Evolutionary conservation across 1,284 basidiomycete species (phyloP).

Genomic region (Ceratobasidium sp.): DNA sequence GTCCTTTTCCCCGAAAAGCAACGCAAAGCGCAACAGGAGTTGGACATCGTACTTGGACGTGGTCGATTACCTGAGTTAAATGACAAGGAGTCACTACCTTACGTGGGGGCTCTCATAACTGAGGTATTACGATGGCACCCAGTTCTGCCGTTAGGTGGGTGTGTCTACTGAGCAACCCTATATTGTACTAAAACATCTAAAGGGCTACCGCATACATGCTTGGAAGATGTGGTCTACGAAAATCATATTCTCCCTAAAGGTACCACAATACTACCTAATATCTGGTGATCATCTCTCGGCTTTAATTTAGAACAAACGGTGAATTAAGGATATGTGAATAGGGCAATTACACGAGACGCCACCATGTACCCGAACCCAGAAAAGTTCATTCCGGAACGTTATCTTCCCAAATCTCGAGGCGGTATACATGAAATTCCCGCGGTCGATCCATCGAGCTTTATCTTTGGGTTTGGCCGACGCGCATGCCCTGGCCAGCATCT

Average conservation of each 20-base stretch:
- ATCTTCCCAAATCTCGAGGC: conserved; percentile 10
- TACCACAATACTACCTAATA: conserved; percentile 30
- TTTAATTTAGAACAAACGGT: neutral
- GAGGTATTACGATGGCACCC: conserved; percentile 38
- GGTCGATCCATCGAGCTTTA: neutral
- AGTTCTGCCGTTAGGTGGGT: conserved; percentile 30
- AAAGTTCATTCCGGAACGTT: conserved; percentile 21
- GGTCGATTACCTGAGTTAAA: conserved; percentile 24
- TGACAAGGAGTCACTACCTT: conserved; percentile 24
- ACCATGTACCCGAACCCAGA: conserved; percentile 24
- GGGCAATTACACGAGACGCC: conserved; percentile 14
- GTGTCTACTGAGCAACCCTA: too few species aligned
- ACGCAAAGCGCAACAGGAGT: conserved; percentile 27
- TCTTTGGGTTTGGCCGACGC: conserved; percentile 27
- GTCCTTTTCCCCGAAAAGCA: conserved; percentile 34
- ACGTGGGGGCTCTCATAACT: conserved; percentile 5
- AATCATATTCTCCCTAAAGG: conserved; percentile 43
- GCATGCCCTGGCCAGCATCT: conserved; percentile 3
- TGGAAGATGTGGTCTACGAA: conserved; percentile 42
- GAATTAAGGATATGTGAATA: neutral
- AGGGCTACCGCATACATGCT: conserved; percentile 40
- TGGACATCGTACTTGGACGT: conserved; percentile 29
- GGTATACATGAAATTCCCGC: conserved; percentile 21
- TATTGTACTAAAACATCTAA: neutral
- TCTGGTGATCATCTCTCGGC: neutral